A percentile compares a stretch with the other conserved stretches of the same genome.
Evolutionary conservation across 106 monocot genomes (phyloP).

Genomic region (Dactylorhiza incarnata): DNA sequence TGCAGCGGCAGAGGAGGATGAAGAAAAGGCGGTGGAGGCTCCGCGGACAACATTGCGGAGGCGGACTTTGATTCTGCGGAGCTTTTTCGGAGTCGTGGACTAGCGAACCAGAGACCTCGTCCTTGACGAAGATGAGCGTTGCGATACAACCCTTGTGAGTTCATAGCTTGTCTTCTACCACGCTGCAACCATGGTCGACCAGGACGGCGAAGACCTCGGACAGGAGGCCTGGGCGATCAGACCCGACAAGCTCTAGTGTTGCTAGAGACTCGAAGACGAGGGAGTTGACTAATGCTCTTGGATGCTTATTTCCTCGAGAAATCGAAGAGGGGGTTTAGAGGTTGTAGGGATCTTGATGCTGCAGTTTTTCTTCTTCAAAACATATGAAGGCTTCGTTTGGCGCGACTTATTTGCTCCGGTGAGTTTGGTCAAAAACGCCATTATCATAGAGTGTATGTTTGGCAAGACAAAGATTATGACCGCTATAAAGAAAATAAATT

Average conservation of each 20-base stretch:
- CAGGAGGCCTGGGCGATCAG: conserved; percentile 50
- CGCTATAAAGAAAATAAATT: no score
- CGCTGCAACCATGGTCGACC: conserved; percentile 34
- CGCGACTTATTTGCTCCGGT: no score
- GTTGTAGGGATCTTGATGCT: no score
- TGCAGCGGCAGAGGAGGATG: conserved; percentile 4
- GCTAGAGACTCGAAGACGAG: conserved; percentile 11
- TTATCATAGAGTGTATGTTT: no score
- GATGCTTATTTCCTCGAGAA: no score
- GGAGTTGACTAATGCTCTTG: no score
- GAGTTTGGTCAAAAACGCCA: no score
- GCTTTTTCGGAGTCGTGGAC: conserved; percentile 22
- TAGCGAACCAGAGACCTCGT: conserved; percentile 20
- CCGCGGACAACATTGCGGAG: conserved; percentile 37
- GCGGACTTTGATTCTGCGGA: conserved; percentile 34
- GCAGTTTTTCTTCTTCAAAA: no score
- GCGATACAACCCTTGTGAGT: conserved; percentile 53
- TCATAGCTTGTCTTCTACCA: conserved; percentile 47
- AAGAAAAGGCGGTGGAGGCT: conserved; percentile 22
- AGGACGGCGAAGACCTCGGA: conserved; percentile 65
- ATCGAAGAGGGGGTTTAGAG: no score
- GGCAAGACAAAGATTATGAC: no score
- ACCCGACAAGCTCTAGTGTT: conserved; percentile 41
- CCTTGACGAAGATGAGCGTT: conserved; percentile 27
- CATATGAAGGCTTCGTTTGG: no score